phyloP scores from a whole-genome alignment of 768 basidiomycete species.

The Amanita pallidorosea region DNA sequence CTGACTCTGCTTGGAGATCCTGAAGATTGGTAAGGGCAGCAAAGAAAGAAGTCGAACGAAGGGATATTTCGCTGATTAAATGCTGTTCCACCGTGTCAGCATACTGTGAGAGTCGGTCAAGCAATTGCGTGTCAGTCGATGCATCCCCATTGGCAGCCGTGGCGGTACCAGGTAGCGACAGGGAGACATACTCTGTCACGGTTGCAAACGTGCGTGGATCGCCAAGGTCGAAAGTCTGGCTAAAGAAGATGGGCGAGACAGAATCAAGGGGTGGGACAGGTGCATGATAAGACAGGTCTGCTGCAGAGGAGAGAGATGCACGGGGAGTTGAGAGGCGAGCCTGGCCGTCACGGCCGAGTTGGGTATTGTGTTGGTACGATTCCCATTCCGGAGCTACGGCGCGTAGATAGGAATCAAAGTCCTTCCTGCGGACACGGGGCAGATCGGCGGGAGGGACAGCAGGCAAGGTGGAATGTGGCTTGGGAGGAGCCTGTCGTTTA shows the following conservation, averaged over 20 bases:
- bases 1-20: conserved; percentile 83
- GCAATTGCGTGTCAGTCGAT: conserved; percentile 33
- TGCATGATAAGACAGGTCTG: conserved; percentile 8
- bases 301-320: conserved; percentile 12
- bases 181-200: conserved; percentile 68
- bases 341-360: conserved; percentile 26
- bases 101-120: conserved; percentile 86
- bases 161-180: conserved; percentile 43
- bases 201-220: conserved; percentile 67
- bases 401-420: conserved; percentile 76
- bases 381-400: conserved; percentile 72
- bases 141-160: background rate
- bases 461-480: conserved; percentile 75
- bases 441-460: conserved; percentile 62
- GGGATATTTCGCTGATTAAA: conserved; percentile 84
- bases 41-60: conserved; percentile 90
- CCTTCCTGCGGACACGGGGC: conserved; percentile 69
- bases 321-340: conserved; percentile 21
- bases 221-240: conserved; percentile 65
- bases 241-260: conserved; percentile 79
- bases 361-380: conserved; percentile 43
- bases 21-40: conserved; percentile 92
- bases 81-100: conserved; percentile 93
- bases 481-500: conserved; percentile 75
- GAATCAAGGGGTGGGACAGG: conserved; percentile 51